Percentiles rank a stretch among this genome's conserved stretches.
phyloP scores from a whole-genome alignment of 2,329 filamentous ascomycete species.

The Penicillium hesseltinei region DNA sequence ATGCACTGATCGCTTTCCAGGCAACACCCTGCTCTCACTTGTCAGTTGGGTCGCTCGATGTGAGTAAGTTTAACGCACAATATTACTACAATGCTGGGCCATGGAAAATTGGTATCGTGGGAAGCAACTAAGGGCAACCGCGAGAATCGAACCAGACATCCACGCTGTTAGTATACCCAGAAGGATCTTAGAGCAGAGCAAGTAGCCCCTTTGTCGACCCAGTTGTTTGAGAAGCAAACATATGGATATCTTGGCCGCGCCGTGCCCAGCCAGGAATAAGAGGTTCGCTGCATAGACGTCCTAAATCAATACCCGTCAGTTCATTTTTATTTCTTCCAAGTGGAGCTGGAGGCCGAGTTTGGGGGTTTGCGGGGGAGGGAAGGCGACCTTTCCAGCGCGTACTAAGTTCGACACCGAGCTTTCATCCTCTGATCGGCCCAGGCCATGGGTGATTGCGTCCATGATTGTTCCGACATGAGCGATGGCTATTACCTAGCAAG shows the following conservation, averaged over 20 bases:
- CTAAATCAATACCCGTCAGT: neutral
- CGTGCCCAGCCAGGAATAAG: neutral
- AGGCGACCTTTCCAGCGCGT: neutral
- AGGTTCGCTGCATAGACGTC: neutral
- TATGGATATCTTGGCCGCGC: neutral
- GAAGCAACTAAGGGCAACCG: neutral
- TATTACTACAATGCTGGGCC: neutral
- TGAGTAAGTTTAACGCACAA: neutral
- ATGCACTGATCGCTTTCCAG: neutral
- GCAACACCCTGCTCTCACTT: neutral
- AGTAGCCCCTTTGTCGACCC: neutral
- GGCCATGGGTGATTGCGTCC: neutral
- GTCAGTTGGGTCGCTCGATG: neutral
- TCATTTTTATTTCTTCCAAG: no score
- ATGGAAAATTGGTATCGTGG: neutral
- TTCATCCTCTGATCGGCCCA: neutral
- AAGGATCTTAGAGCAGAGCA: neutral
- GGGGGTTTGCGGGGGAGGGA: neutral
- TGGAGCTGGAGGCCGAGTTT: neutral
- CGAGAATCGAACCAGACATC: neutral
- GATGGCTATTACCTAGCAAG: neutral
- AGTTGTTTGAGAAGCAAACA: neutral
- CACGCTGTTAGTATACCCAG: neutral
- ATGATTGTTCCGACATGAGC: neutral
- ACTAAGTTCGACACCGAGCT: neutral